phyloP scores from a whole-genome alignment of 2,329 filamentous ascomycete genomes.

The Claviceps africana region DNA sequence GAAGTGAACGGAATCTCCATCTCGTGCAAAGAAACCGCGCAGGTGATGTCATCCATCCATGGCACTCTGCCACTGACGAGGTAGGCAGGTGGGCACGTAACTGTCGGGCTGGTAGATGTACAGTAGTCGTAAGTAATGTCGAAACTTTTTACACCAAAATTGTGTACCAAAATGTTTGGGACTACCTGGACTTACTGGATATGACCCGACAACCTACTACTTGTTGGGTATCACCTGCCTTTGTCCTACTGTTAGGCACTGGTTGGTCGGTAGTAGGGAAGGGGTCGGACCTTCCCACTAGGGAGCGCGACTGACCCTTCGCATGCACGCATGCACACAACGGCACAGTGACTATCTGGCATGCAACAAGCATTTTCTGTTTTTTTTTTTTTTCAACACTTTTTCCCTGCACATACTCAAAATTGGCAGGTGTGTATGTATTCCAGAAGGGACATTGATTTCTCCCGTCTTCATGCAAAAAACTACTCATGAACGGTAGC shows the following conservation, averaged over 20 bases:
- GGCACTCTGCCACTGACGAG: background rate
- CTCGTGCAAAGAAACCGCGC: background rate
- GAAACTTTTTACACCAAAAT: too few relatives aligned
- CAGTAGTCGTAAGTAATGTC: too few relatives aligned
- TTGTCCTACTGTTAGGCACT: too few relatives aligned
- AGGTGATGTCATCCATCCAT: background rate
- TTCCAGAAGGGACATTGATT: background rate
- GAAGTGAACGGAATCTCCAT: background rate
- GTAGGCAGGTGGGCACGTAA: background rate
- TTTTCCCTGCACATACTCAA: background rate
- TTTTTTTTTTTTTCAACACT: too few relatives aligned
- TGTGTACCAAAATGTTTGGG: too few relatives aligned
- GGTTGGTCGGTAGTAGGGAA: background rate
- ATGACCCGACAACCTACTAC: too few relatives aligned
- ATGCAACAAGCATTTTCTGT: background rate
- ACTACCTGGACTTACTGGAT: too few relatives aligned
- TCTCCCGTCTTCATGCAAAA: background rate
- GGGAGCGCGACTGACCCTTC: background rate
- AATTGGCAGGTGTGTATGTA: background rate
- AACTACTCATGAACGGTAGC: background rate
- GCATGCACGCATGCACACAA: background rate
- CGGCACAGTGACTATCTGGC: background rate
- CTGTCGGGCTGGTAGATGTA: background rate
- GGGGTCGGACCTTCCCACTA: background rate
- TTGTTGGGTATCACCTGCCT: too few relatives aligned